These are phyloP conservation scores for Mucor lusitanicus DNA, from an alignment of 371 early-diverging fungal genomes.

Conservation along the genomic window DNA sequence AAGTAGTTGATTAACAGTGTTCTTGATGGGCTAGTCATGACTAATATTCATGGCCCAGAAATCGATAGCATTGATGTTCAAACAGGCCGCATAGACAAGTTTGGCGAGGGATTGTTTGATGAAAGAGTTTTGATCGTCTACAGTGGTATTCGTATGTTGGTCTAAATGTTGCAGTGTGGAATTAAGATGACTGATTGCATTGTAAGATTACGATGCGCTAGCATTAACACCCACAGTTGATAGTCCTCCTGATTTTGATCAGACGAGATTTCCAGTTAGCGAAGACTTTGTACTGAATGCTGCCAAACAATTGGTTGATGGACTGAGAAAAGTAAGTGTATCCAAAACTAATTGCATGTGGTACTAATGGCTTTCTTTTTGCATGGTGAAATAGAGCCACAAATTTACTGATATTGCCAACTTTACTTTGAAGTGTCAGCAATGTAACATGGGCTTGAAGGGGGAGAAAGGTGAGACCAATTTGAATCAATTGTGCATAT, in stretches of 20 bases:
- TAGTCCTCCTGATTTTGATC: conserved; percentile 55
- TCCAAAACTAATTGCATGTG: background rate
- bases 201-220: conserved; percentile 67
- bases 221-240: conserved; percentile 50
- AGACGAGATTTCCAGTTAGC: conserved; percentile 46
- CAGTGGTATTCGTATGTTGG: conserved; percentile 62
- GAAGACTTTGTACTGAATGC: conserved; percentile 40
- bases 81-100: conserved; percentile 57
- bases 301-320: conserved; percentile 42
- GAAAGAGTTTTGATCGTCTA: conserved; percentile 58
- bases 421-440: conserved; percentile 56
- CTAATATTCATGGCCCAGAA: conserved; percentile 25
- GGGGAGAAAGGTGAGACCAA: conserved; percentile 59
- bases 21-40: background rate
- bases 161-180: background rate
- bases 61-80: conserved; percentile 67
- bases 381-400: conserved; percentile 37
- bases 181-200: background rate
- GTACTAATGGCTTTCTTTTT: background rate
- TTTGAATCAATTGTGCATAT: background rate
- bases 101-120: conserved; percentile 54
- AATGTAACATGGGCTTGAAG: conserved; percentile 52
- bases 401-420: conserved; percentile 62
- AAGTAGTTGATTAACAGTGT: conserved; percentile 1
- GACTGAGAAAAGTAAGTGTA: conserved; percentile 42